phyloP scores from a whole-genome alignment of 2,329 filamentous ascomycete genomes.

The Aphanocladium album region DNA sequence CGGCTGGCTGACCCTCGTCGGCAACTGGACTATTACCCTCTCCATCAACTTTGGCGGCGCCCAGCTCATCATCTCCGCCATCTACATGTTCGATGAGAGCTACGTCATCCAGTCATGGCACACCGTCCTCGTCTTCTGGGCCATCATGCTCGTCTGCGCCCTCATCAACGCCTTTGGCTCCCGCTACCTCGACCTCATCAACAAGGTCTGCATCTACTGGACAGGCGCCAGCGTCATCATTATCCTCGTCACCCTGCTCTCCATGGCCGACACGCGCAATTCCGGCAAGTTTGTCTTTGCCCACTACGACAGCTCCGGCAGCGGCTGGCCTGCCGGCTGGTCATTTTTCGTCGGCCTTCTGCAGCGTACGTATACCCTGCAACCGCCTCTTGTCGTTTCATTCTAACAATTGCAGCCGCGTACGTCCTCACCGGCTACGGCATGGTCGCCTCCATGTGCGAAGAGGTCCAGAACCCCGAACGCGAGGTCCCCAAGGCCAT shows the following conservation, averaged over 20 bases:
- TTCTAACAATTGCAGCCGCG: conserved; percentile 26
- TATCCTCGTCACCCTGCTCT: conserved; percentile 64
- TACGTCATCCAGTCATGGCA: conserved; percentile 62
- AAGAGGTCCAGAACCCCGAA: conserved; percentile 57
- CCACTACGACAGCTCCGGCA: conserved; percentile 61
- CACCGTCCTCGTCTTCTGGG: conserved; percentile 70
- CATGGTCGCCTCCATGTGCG: conserved; percentile 50
- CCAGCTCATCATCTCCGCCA: conserved; percentile 62
- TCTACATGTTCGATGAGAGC: conserved; percentile 58
- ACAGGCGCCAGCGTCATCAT: conserved; percentile 63
- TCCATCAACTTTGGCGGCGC: conserved; percentile 68
- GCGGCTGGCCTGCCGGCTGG: conserved; percentile 65
- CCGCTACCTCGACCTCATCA: conserved; percentile 59
- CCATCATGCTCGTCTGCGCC: conserved; percentile 58
- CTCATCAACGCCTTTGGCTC: conserved; percentile 61
- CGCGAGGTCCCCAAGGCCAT: conserved; percentile 63
- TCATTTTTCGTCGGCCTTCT: conserved; percentile 52
- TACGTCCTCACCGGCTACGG: conserved; percentile 44
- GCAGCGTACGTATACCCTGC: conserved; percentile 32
- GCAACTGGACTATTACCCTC: conserved; percentile 66
- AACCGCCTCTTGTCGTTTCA: conserved; percentile 31
- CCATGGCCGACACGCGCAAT: conserved; percentile 59
- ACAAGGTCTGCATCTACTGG: conserved; percentile 69
- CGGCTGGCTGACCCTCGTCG: conserved; percentile 68
- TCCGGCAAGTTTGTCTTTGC: conserved; percentile 62